These are phyloP conservation scores for Pleurotus eryngii DNA, from an alignment of 768 basidiomycete species.

Conservation along the genomic window DNA sequence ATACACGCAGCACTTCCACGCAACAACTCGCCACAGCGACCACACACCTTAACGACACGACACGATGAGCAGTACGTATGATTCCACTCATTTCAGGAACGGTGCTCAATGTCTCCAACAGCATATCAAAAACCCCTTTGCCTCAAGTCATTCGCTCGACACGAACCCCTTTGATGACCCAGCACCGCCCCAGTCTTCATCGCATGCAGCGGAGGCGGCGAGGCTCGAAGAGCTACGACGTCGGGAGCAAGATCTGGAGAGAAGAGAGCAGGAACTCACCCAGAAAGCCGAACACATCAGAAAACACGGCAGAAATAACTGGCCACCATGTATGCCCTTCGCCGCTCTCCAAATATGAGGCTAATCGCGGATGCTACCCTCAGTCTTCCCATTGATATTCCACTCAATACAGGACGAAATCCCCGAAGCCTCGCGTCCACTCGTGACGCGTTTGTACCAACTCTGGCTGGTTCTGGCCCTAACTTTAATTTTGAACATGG, in stretches of 20 bases:
- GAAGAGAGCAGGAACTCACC: constrained; percentile 72
- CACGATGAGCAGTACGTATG: constrained; percentile 10
- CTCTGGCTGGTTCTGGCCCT: constrained; percentile 88
- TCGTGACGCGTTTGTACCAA: constrained; percentile 85
- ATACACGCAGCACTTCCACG: neutral
- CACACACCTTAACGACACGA: neutral
- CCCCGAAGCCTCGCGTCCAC: constrained; percentile 70
- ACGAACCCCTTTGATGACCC: constrained; percentile 92
- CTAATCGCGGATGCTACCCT: constrained; percentile 9
- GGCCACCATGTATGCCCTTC: constrained; percentile 75
- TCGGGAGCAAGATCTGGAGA: constrained; percentile 79
- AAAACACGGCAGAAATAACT: constrained; percentile 85
- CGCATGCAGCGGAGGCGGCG: constrained; percentile 30
- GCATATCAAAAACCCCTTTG: constrained; percentile 72
- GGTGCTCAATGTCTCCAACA: constrained; percentile 22
- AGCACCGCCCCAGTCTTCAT: constrained; percentile 31
- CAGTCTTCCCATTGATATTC: constrained; percentile 92
- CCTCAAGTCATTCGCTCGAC: constrained; percentile 81
- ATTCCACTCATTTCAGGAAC: neutral
- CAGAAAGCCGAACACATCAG: constrained; percentile 67
- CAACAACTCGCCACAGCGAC: neutral
- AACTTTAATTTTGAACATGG: constrained; percentile 85
- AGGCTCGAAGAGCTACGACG: constrained; percentile 65
- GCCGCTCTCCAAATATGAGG: neutral
- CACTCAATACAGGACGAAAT: constrained; percentile 92